Base-by-base conservation (phyloP, 108 stramenopile genomes). In the Parmales sp. region DNA sequence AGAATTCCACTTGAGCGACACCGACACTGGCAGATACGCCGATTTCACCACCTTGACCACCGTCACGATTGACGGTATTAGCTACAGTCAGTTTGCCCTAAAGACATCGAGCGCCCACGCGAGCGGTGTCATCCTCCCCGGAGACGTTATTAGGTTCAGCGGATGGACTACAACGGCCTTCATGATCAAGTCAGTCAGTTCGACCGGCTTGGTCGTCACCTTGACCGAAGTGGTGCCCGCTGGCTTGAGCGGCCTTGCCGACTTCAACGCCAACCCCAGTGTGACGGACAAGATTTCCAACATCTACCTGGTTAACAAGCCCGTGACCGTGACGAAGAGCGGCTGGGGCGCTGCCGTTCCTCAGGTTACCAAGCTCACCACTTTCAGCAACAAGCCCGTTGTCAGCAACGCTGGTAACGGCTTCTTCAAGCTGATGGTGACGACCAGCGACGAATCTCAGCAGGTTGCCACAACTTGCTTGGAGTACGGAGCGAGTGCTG, bases 401-500 rank as follows among this genome's bases (percentile, higher is more conserved):
- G 2, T 16, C 16, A 34, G 29, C 18, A n/a, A n/a, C n/a, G n/a
- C n/a, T n/a, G n/a, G n/a, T n/a, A 1, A 69, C 25, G 78, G 78
- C 2, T 74, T 70, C 72, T 80, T 77, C 76, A 46, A 73, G 46
- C 26, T 79, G 11, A 38, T 38, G 37, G 65, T 77, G 51, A 63
- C 38, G 0, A 74, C 75, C 44, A 70, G 73, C 11, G 46, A 45
- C 6, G 50, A 72, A 39, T 13, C 37, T 2, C 66, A 70, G n/a
- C 78, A 82, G 31, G 73, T 72, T 68, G 51, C 65, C 31, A 70
- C 79, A 45, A 75, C 79, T 13, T 91, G 90, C 46, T 51, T 86
- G 34, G 65, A 31, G 41, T 84, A 80, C 73, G 85, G 72, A 26
- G 74, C 78, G 6, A 39, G 73, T 26, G 70, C 80, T 1, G 48